phyloP scores from a whole-genome alignment of 2,329 filamentous ascomycete species.

The Aspergillus flavus region DNA sequence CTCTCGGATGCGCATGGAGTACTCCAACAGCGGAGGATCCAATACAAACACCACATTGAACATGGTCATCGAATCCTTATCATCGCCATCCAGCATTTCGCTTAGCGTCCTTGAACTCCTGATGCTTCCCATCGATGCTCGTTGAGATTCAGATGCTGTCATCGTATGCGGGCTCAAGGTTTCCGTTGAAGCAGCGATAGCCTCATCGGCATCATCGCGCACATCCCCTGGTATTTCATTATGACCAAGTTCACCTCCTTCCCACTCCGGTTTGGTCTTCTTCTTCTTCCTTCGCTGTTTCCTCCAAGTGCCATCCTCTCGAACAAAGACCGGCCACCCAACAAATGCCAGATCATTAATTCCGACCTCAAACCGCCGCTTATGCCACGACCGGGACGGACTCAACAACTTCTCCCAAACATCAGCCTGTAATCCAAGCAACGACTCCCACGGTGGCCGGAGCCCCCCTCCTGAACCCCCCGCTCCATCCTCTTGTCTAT shows the following conservation, averaged over 20 bases:
- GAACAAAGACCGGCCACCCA: slow-evolving; percentile 81
- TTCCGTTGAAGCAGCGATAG: slow-evolving; percentile 32
- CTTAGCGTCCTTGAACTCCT: slow-evolving; percentile 24
- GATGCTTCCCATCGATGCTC: slow-evolving; percentile 24
- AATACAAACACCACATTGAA: slow-evolving; percentile 96
- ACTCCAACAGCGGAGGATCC: slow-evolving; percentile 76
- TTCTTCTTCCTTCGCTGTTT: slow-evolving; percentile 60
- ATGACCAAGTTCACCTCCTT: slow-evolving; percentile 38
- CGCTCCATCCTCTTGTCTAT: slow-evolving; percentile 30
- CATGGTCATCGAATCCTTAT: slow-evolving; percentile 79
- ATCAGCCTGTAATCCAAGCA: slow-evolving; percentile 73
- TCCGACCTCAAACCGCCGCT: slow-evolving; percentile 78
- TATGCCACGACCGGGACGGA: slow-evolving; percentile 75
- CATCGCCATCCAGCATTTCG: slow-evolving; percentile 33
- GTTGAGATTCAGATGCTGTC: slow-evolving; percentile 28
- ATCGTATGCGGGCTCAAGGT: slow-evolving; percentile 26
- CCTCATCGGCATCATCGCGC: slow-evolving; percentile 36
- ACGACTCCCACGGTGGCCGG: slow-evolving; percentile 55
- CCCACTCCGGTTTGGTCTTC: slow-evolving; percentile 35
- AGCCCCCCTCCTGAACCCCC: slow-evolving; percentile 22
- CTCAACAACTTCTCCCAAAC: slow-evolving; percentile 80
- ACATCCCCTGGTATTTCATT: slow-evolving; percentile 40
- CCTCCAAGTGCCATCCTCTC: slow-evolving; percentile 75
- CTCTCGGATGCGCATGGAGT: slow-evolving; percentile 70
- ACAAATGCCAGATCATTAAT: slow-evolving; percentile 79